A percentile compares a stretch with the other conserved stretches of the same genome.
Conservation (phyloP, 2,329 filamentous ascomycete genomes). For the Geoglossum cookeanum region DNA sequence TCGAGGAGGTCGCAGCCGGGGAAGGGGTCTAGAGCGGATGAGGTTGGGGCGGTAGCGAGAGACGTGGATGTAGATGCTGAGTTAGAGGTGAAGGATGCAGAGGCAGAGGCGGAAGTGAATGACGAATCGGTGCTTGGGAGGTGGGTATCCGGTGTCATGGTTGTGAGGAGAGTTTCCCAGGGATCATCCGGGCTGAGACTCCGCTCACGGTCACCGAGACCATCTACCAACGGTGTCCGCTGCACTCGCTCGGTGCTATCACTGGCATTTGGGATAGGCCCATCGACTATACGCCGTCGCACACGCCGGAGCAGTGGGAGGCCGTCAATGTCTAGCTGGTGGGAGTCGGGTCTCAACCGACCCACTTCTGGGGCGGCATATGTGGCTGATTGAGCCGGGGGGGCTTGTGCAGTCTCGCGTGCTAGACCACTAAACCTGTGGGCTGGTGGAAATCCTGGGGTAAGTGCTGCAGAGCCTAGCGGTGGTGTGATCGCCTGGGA, state of each 20-base stretch:
- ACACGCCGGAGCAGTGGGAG: slow-evolving; percentile 1
- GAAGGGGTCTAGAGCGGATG: neutral
- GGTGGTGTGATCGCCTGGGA: slow-evolving; percentile 19
- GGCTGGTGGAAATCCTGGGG: slow-evolving; percentile 2
- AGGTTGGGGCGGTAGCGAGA: slow-evolving; percentile 20
- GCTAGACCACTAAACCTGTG: neutral
- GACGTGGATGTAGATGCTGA: slow-evolving; percentile 11
- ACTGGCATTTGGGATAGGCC: neutral
- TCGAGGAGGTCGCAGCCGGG: slow-evolving; percentile 1
- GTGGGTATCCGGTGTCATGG: slow-evolving; percentile 63
- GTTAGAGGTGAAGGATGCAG: slow-evolving; percentile 24
- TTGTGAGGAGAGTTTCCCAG: slow-evolving; percentile 69
- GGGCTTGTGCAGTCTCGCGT: neutral
- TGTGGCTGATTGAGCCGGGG: neutral
- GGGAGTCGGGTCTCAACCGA: neutral
- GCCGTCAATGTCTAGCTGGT: neutral
- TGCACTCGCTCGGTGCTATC: neutral
- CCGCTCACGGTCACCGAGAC: slow-evolving; percentile 66
- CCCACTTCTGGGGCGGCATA: neutral
- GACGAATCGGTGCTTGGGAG: slow-evolving; percentile 67
- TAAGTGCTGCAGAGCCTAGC: slow-evolving; percentile 8
- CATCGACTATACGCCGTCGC: neutral
- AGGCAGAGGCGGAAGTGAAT: slow-evolving; percentile 48
- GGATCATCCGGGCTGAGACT: slow-evolving; percentile 57
- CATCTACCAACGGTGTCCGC: slow-evolving; percentile 34